Conservation (phyloP, 805 yeast species). For the Metschnikowia arizonensis region DNA sequence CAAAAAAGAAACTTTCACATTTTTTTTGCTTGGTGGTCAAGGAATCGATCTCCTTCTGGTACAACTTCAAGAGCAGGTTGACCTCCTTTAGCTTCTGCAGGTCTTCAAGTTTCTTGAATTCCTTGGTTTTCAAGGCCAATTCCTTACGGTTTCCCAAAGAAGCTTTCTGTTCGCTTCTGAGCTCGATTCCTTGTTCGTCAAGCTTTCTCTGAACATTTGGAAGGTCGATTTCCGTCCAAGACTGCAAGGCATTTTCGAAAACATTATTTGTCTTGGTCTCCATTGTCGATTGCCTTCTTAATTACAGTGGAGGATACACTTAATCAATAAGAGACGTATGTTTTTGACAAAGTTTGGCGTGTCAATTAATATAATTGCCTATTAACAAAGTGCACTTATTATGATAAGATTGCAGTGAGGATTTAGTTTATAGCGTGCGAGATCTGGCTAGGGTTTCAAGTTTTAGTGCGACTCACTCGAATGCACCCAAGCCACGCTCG, state of each 20-base stretch:
- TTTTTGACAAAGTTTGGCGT: neutral
- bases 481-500: neutral
- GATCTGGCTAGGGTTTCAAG: neutral
- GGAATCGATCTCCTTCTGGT: conserved; percentile 84
- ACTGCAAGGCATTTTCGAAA: conserved; percentile 48
- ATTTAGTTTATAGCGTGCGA: neutral
- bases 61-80: conserved; percentile 64
- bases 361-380: neutral
- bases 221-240: conserved; percentile 74
- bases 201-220: conserved; percentile 65
- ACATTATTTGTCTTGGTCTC: conserved; percentile 8
- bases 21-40: conserved; percentile 73
- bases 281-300: neutral
- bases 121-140: conserved; percentile 81
- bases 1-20: conserved; percentile 70
- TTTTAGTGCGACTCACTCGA: too few species aligned
- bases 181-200: conserved; percentile 69
- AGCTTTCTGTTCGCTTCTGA: conserved; percentile 64
- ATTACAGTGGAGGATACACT: neutral
- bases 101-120: conserved; percentile 68
- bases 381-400: neutral
- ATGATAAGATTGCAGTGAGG: neutral
- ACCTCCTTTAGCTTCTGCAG: conserved; percentile 62
- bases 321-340: neutral
- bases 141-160: conserved; percentile 70